Base-by-base conservation (phyloP, 306 rosid species). In the Ceratonia siliqua region DNA sequence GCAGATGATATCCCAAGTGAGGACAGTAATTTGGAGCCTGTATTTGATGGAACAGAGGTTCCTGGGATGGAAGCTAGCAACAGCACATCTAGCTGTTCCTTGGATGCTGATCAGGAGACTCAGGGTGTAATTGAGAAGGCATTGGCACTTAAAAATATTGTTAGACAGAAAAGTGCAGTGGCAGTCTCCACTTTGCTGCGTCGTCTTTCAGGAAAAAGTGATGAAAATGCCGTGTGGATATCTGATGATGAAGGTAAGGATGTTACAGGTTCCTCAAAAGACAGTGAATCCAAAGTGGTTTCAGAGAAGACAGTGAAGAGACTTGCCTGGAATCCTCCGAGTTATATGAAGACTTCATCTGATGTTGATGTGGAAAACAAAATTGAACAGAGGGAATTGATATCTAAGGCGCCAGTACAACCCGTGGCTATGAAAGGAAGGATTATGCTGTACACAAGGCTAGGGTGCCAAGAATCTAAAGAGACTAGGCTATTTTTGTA, bases 101-200 rank as follows among this genome's bases (percentile, higher is more conserved):
- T 41, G 42, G 91, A 91, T 46, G 70, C 36, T 18, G 92, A 87
- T 81, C 80, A 58, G 30, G 96, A 88, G 66, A 59, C 74, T 52
- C 85, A 84, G 27, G 86, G 93, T 73, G 91, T 94, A 64, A 95
- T 87, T 62, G 94, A 87, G 66, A 91, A 87, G 82, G 97, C 94
- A 0, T 87, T 83, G 67, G 88, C 96, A 21, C 82, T 94, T 33
- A 94, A 78, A 72, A 94, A 91, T 75, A 76, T 91, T 52, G 92
- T 89, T n/a, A 87, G 78, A 89, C 84, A 81, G 80, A 94, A 84
- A 75, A 78, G 96, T 65, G 81, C 77, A 25, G 85, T 82, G 66
- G 97, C 87, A 62, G 94, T 91, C 39, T 87, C 97, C 48, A 85
- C 52, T 28, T 64, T 94, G 79, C 80, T 94, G 65, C 90, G 95